Base-by-base conservation (phyloP, 352 stramenopile species). In the Phytophthora fragariaefolia region DNA sequence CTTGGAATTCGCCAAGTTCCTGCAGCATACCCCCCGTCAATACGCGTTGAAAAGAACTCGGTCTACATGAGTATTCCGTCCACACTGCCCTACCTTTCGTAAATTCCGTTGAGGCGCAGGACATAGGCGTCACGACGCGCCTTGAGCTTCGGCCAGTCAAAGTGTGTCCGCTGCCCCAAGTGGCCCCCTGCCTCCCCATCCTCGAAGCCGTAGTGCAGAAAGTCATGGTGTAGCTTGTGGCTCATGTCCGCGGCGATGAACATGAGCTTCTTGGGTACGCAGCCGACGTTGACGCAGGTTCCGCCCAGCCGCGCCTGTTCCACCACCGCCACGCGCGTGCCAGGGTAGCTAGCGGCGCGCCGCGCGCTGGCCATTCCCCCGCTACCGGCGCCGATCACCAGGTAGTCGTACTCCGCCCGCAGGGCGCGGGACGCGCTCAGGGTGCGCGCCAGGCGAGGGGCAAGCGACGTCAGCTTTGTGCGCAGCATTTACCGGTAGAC, bases 221-320 rank as follows among this genome's bases (percentile, higher is more conserved):
- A 69, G 20, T 94, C 80, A 47, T 82, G 83, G 36, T 77, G 72
- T 20, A 91, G 55, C 27, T 71, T 71, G 54, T 93, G 82, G 9
- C 59, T 67, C 71, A 93, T 83, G 45, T 82, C 85, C 10, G 85
- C 85, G 8, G 83, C 85, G n/a, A 87, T 64, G 61, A 82, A 92
- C 97, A 99, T 99, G 55, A 99, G 91, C 74, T 99, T 99, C 80
- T 99, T 99, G n/a, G 98, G 97, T 43, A 99, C 97, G 81, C 97
- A 99, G 56, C 98, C 97, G 1, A 99, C 96, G 74, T 99, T 99
- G 50, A 99, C 97, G 66, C 97, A 99, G n/a, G 98, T 99, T 55
- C 98, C 97, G 50, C 96, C 97, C 51, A 94, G 73, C 30, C 80
- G 80, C 50, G 73, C 74, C n/a, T 87, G 81, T 77, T 99, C 98